Evolutionary conservation across 2,329 filamentous ascomycete species (phyloP).

Genomic region (Fonsecaea erecta): DNA sequence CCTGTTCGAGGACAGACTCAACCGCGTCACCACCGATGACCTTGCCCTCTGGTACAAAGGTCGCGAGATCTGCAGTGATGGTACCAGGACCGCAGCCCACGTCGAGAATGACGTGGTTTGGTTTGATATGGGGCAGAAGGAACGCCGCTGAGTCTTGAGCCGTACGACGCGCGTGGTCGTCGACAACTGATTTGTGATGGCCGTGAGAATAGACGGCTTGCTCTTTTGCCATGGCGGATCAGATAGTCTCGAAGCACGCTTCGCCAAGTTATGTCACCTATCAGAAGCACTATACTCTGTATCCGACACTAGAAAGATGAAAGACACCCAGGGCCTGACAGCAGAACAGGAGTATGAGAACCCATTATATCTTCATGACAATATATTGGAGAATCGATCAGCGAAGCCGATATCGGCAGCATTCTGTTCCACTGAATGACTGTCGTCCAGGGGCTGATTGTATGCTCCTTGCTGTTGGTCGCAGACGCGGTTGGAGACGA

Average conservation of each 20-base stretch:
- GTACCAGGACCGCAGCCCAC: slow-evolving; percentile 52
- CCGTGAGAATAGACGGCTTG: slow-evolving; percentile 45
- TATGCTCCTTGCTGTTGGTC: neutral
- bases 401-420: slow-evolving; percentile 16
- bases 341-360: neutral
- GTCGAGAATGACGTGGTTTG: slow-evolving; percentile 48
- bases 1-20: slow-evolving; percentile 41
- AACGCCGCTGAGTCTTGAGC: slow-evolving; percentile 47
- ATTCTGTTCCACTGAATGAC: neutral
- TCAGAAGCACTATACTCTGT: neutral
- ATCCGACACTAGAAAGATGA: neutral
- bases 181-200: slow-evolving; percentile 45
- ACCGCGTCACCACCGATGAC: slow-evolving; percentile 46
- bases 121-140: slow-evolving; percentile 46
- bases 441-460: neutral
- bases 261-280: neutral
- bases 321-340: neutral
- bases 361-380: neutral
- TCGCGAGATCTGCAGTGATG: slow-evolving; percentile 50
- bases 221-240: slow-evolving; percentile 25
- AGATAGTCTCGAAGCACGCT: neutral
- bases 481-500: neutral
- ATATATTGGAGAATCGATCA: neutral
- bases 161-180: slow-evolving; percentile 43
- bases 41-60: slow-evolving; percentile 45